These are phyloP conservation scores for Glycyrrhiza uralensis DNA, from an alignment of 306 rosid genomes.

Conservation along the genomic window DNA sequence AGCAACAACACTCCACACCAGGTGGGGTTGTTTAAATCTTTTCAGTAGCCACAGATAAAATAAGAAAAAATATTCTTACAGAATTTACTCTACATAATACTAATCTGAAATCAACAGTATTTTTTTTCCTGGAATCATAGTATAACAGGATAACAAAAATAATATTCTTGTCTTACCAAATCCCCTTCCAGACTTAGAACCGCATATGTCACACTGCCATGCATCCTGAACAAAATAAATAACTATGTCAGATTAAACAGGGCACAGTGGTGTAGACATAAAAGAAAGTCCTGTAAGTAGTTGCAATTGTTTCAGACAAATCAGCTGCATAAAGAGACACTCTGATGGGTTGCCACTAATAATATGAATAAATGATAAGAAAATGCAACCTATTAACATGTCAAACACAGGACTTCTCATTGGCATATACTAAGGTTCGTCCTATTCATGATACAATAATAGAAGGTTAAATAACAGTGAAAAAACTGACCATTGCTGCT, in stretches of 20 bases:
- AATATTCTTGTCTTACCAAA: constrained; percentile 53
- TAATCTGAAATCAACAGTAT: no score
- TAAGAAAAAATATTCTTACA: no score
- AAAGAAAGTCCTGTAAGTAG: neutral
- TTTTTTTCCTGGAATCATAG: neutral
- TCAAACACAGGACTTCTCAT: neutral
- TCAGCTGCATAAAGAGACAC: neutral
- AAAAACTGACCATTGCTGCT: constrained; percentile 66
- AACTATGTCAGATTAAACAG: neutral
- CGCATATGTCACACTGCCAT: constrained; percentile 89
- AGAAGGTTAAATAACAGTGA: neutral
- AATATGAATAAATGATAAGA: neutral
- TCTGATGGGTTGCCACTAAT: neutral
- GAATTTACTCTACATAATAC: neutral
- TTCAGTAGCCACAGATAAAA: neutral
- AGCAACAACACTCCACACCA: no score
- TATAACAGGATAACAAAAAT: neutral
- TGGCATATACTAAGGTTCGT: neutral
- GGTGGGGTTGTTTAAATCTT: no score
- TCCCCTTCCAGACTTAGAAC: constrained; percentile 92
- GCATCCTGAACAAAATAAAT: constrained; percentile 60
- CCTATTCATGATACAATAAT: neutral
- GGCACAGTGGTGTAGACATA: neutral
- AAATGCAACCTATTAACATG: neutral
- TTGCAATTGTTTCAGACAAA: neutral